These are phyloP conservation scores for Oryza glumipatula DNA, from an alignment of 176 grass and related monocot species.

Conservation along the genomic window DNA sequence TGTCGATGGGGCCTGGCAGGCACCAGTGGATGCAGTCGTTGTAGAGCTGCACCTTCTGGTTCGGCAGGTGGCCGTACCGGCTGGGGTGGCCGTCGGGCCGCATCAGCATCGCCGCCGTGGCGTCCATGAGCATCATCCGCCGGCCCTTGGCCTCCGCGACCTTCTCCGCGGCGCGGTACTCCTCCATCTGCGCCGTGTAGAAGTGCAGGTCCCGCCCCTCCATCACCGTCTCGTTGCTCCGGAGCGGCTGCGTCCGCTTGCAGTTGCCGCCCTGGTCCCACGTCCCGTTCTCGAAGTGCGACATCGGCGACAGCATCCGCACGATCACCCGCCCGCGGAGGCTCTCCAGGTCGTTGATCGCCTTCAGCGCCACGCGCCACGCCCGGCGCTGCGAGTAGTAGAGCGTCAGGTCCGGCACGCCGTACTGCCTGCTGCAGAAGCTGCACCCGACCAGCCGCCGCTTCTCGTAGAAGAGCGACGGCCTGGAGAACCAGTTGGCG, in stretches of 20 bases:
- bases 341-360: slow-evolving; percentile 39
- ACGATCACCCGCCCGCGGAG: slow-evolving; percentile 57
- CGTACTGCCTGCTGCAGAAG: slow-evolving; percentile 64
- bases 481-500: slow-evolving; percentile 78
- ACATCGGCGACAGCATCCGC: slow-evolving; percentile 70
- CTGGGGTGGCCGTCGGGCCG: slow-evolving; percentile 84
- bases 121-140: slow-evolving; percentile 63
- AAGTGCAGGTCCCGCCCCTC: slow-evolving; percentile 58
- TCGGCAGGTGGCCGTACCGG: slow-evolving; percentile 62
- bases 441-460: slow-evolving; percentile 58
- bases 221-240: slow-evolving; percentile 59
- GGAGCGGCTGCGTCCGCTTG: slow-evolving; percentile 52
- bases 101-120: slow-evolving; percentile 67
- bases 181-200: slow-evolving; percentile 73
- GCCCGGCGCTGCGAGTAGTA: slow-evolving; percentile 71
- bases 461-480: slow-evolving; percentile 69
- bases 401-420: slow-evolving; percentile 71
- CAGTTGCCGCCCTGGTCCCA: slow-evolving; percentile 87
- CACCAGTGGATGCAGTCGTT: slow-evolving; percentile 93
- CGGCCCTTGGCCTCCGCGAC: slow-evolving; percentile 25
- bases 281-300: slow-evolving; percentile 91
- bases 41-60: slow-evolving; percentile 66
- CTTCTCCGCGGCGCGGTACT: slow-evolving; percentile 54
- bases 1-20: slow-evolving; percentile 68
- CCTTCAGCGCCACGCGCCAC: slow-evolving; percentile 57